Base-by-base conservation (phyloP, 2,329 filamentous ascomycete species). In the Alternaria arbusti region DNA sequence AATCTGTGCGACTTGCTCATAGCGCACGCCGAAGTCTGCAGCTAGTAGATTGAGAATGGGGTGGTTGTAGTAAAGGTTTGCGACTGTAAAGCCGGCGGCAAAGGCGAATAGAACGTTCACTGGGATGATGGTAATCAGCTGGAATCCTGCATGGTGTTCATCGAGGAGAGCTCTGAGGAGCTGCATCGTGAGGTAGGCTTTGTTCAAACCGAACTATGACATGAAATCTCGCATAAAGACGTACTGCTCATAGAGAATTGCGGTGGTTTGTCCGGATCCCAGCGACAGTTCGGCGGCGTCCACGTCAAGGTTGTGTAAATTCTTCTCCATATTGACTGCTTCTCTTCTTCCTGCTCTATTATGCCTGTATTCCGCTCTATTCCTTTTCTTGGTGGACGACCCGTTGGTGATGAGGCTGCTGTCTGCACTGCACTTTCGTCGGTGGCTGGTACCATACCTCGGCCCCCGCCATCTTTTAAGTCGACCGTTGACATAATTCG, bases 51-150 rank as follows among this genome's bases (percentile, higher is more conserved):
- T 93, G 23, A 95, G 82, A 50, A 95, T 91, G 0, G 92, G 91
- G 71, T 94, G 91, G 63, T 87, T 92, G 79, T 95, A 94, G 80
- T 95, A 95, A 4, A 95, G 82, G 70, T 94, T 94, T 17, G 91
- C 91, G 7, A 94, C 92, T 1, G 90, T 92, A 68, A 93, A 92
- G 89, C 5, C 89, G 86, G 81, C 85, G 0, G 86, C 90, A 71
- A 91, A 85, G 1, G 86, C 89, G 65, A 93, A 93, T 1, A 94
- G 79, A 3, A 93, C 76, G 71, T 94, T 94, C 74, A 92, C 61
- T 63, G 23, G 13, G 45, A 44, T 4, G 12, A 22, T 30, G 25
- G n/a, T 45, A 20, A 17, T 46, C n/a, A 43, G 23, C 17, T 36
- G 40, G 12, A 30, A 46, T 30, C 6, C 8, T 20, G 20, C 22